These are phyloP conservation scores for Oehlia diaphana DNA, from an alignment of 192 early-diverging fungal species.

Conservation along the genomic window DNA sequence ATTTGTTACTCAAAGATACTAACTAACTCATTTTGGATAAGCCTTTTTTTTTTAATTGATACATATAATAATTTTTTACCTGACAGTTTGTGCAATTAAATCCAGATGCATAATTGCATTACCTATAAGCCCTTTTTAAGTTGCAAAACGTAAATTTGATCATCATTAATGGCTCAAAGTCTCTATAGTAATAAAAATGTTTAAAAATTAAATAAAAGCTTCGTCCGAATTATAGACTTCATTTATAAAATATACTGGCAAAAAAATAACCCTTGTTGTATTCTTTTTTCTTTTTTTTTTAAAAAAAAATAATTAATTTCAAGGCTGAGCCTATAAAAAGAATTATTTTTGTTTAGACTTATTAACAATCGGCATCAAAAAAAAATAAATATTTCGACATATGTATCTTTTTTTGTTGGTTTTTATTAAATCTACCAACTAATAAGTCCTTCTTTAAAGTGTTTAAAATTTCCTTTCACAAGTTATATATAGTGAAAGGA, in stretches of 20 bases:
- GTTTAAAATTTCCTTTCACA: not conserved
- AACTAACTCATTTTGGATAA: too few relatives aligned
- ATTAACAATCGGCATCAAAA: not conserved
- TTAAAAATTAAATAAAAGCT: too few relatives aligned
- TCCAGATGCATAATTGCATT: too few relatives aligned
- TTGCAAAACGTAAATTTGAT: too few relatives aligned
- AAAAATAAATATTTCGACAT: not conserved
- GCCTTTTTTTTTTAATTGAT: too few relatives aligned
- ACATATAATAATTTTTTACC: too few relatives aligned
- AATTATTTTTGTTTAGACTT: not conserved
- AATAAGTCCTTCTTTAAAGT: not conserved
- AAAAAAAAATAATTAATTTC: not conserved
- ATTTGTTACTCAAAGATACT: too few relatives aligned
- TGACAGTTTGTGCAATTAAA: too few relatives aligned
- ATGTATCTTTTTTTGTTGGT: not conserved
- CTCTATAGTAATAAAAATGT: too few relatives aligned
- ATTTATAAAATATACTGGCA: not conserved
- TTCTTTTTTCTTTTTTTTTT: not conserved
- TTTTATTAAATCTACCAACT: not conserved
- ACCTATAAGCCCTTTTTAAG: too few relatives aligned
- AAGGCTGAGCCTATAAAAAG: not conserved
- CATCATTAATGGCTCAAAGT: too few relatives aligned
- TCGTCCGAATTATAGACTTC: not conserved
- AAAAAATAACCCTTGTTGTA: not conserved
- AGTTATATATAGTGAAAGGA: not conserved